A percentile compares a stretch with the other conserved stretches of the same genome.
Evolutionary conservation across 331 rosid genomes (phyloP).

Genomic region (Acacia pycnantha): DNA sequence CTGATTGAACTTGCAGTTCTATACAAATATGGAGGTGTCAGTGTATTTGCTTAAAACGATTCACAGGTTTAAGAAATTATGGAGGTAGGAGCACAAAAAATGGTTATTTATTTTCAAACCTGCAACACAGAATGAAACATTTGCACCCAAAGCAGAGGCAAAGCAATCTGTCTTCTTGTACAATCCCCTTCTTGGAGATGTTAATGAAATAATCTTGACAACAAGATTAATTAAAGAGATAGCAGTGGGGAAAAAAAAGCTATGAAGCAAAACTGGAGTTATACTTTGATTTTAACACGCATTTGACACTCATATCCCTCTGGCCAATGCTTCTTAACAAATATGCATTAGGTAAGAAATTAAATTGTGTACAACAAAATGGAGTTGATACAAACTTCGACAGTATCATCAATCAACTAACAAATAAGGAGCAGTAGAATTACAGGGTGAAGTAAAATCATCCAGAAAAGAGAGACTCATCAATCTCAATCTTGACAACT

Average conservation of each 20-base stretch:
- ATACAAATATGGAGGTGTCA: not conserved
- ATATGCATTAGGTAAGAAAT: not conserved
- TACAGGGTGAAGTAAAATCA: not conserved
- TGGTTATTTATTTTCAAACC: not conserved
- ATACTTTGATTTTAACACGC: too few species aligned
- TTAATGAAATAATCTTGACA: not conserved
- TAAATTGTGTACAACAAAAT: not conserved
- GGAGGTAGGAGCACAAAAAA: not conserved
- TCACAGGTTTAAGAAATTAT: not conserved
- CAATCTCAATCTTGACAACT: slow-evolving; percentile 46
- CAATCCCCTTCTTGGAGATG: not conserved
- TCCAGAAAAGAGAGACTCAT: slow-evolving; percentile 39
- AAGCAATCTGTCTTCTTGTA: not conserved
- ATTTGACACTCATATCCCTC: not conserved
- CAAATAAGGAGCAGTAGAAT: not conserved
- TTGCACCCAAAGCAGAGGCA: not conserved
- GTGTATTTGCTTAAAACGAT: not conserved
- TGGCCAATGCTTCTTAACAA: not conserved
- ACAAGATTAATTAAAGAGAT: not conserved
- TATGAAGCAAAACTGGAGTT: not conserved
- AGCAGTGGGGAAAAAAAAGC: not conserved
- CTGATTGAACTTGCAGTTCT: not conserved
- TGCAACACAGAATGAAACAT: not conserved
- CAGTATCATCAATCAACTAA: not conserved
- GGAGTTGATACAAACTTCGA: not conserved